Percentiles rank a stretch among this genome's conserved stretches.
These are phyloP conservation scores for Alternaria sp. DNA, from an alignment of 2,329 filamentous ascomycete genomes.

Conservation along the genomic window DNA sequence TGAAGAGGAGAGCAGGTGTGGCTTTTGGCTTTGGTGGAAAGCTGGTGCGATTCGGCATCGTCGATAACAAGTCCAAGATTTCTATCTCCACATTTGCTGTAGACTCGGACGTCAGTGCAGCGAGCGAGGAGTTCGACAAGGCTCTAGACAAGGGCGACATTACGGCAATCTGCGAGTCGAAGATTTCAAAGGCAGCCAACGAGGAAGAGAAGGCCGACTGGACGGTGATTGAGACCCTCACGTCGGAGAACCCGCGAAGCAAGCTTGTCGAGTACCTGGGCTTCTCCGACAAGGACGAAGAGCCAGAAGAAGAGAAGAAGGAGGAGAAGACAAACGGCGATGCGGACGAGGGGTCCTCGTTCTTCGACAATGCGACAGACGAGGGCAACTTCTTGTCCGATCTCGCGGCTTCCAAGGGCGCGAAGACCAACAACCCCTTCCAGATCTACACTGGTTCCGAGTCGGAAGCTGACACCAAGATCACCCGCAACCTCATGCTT, in stretches of 20 bases:
- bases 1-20: conserved; percentile 81
- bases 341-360: conserved; percentile 65
- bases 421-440: conserved; percentile 94
- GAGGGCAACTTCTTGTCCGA: conserved; percentile 87
- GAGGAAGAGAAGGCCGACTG: conserved; percentile 96
- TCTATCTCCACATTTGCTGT: conserved; percentile 87
- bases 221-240: conserved; percentile 89
- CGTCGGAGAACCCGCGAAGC: conserved; percentile 82
- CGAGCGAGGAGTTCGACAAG: conserved; percentile 86
- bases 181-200: conserved; percentile 74
- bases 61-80: conserved; percentile 76
- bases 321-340: conserved; percentile 54
- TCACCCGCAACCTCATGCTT: conserved; percentile 86
- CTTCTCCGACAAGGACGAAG: conserved; percentile 67
- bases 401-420: conserved; percentile 84
- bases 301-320: conserved; percentile 31
- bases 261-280: conserved; percentile 88
- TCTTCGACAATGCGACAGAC: conserved; percentile 75
- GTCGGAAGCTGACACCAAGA: conserved; percentile 79
- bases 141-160: conserved; percentile 81
- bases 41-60: conserved; percentile 76
- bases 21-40: conserved; percentile 97
- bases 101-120: conserved; percentile 81
- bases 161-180: conserved; percentile 76
- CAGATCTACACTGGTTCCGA: conserved; percentile 85